Conservation (phyloP, 1,139 yeast genomes). For the Geotrichum reessii region DNA sequence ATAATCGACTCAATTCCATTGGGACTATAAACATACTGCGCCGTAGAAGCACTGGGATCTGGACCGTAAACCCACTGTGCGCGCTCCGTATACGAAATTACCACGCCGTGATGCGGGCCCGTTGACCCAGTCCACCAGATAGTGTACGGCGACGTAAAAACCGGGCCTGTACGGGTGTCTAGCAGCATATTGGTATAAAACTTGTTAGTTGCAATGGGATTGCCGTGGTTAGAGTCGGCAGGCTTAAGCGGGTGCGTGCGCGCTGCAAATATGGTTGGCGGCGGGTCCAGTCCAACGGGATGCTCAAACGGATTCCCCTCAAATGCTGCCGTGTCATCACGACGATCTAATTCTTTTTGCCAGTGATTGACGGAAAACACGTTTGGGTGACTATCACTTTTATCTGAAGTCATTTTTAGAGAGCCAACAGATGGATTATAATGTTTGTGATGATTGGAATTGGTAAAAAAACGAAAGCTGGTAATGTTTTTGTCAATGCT, state of each 20-base stretch:
- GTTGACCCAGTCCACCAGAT: conserved; percentile 2
- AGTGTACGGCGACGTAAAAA: conserved; percentile 10
- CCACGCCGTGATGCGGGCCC: conserved; percentile 48
- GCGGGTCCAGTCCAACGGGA: neutral
- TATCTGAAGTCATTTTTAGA: too few species aligned
- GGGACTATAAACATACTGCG: conserved; percentile 37
- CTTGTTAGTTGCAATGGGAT: conserved; percentile 74
- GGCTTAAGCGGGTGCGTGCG: conserved; percentile 15
- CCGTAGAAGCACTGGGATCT: conserved; percentile 33
- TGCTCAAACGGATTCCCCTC: neutral
- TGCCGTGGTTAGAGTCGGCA: neutral
- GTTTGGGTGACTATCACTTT: too few species aligned
- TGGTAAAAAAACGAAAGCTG: too few species aligned
- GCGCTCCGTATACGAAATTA: conserved; percentile 57
- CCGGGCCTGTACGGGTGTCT: conserved; percentile 42
- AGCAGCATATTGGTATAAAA: conserved; percentile 74
- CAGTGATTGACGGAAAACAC: neutral
- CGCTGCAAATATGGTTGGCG: conserved; percentile 4
- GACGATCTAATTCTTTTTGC: neutral
- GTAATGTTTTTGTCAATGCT: too few species aligned
- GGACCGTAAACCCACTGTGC: conserved; percentile 63
- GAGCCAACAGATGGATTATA: too few species aligned
- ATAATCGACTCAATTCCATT: conserved; percentile 37
- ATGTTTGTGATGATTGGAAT: too few species aligned
- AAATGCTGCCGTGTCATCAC: neutral